Base-by-base conservation (phyloP, 768 basidiomycete species). In the Leccinum barrowsii region DNA sequence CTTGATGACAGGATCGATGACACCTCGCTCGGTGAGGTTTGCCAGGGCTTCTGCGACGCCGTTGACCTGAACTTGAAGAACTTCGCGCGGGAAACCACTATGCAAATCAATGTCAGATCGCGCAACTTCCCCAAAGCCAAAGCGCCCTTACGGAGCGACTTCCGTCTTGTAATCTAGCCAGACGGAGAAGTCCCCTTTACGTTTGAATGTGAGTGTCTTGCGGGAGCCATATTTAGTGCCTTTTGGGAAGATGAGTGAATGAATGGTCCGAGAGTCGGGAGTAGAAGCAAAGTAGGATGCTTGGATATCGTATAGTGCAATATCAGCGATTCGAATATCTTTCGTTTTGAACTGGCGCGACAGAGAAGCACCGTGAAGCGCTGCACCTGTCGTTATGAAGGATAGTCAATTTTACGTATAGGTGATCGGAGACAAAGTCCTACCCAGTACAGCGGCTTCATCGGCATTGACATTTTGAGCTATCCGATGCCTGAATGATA, bases 381-480 rank as follows among this genome's bases (percentile, higher is more conserved):
- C 96, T 22, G 96, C 94, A 46, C 88, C 85, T 78, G 56, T 52
- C 13, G 8, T 49, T 37, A 30, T 17, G 13, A 30, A 58, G 19
- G 19, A 24, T 19, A 32, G 5, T 59, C 56, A 56, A 65, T 52
- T 55, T 26, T 28, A 55, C n/a, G 21, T 28, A 49, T 32, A 1
- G 15, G 2, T 46, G 42, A 57, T 52, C 48, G 2, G 17, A 54
- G 21, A 59, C 15, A 21, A 7, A 7, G 22, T 51, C 64, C 21
- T 71, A 80, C 89, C 94, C 47, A 99, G 82, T 19, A 98, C 96
- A 24, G 90, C 91, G 0, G 94, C 92, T 75, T 99, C 97, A 70
- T 98, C 97, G 0, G 96, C 89, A 70, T 99, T 98, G 60, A 99
- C 92, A 64, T 98, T 98, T 68, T 88, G 80, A 5, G 96, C 92